phyloP scores from a whole-genome alignment of 768 basidiomycete species.

The Tephrocybe sp. region DNA sequence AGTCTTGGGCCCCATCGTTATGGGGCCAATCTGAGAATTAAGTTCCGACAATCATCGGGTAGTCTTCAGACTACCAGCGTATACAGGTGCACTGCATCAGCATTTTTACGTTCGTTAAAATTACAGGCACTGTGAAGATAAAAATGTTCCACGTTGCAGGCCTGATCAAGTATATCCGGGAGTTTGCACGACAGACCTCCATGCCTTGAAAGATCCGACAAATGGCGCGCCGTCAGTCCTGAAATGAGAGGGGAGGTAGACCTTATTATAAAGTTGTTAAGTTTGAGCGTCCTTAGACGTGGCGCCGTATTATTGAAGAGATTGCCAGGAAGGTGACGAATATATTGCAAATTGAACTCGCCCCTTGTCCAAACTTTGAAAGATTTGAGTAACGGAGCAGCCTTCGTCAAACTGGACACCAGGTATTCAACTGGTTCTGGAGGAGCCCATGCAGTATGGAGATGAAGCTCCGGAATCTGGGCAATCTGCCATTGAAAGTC shows the following conservation, averaged over 20 bases:
- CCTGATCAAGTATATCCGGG: background rate
- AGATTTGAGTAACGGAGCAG: background rate
- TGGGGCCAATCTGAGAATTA: no score
- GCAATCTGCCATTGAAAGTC: background rate
- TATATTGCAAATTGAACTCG: no score
- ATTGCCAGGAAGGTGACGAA: constrained; percentile 1
- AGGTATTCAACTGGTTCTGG: background rate
- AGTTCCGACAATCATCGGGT: no score
- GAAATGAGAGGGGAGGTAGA: background rate
- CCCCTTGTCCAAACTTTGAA: background rate
- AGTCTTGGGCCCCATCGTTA: no score
- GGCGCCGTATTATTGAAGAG: background rate
- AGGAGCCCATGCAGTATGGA: background rate
- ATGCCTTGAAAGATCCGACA: background rate
- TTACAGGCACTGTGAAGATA: no score
- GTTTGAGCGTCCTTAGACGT: background rate
- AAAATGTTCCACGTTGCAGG: background rate
- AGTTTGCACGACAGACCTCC: background rate
- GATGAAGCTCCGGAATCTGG: background rate
- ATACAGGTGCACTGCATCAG: no score
- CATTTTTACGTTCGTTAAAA: background rate
- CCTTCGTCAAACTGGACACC: background rate
- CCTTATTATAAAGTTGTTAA: background rate
- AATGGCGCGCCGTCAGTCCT: background rate
- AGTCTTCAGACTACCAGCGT: no score